These are phyloP conservation scores for Stagonosporopsis vannaccii DNA, from an alignment of 2,329 filamentous ascomycete genomes.

Conservation along the genomic window DNA sequence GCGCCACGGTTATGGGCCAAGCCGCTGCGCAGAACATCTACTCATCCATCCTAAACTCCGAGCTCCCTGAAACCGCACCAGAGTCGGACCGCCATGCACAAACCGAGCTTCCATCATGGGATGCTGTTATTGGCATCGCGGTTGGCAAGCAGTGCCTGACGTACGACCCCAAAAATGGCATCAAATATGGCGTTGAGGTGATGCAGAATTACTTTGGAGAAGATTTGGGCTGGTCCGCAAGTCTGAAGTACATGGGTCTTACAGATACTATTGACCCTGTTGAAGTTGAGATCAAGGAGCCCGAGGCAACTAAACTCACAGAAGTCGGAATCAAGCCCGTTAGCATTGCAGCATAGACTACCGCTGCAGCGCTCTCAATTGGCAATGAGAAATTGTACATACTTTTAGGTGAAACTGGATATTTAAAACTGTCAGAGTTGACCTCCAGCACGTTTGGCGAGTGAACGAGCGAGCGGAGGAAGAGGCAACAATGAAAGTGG, in stretches of 20 bases:
- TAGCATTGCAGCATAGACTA: slow-evolving; percentile 29
- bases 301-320: slow-evolving; percentile 30
- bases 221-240: slow-evolving; percentile 64
- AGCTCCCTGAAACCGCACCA: slow-evolving; percentile 24
- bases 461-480: too few relatives aligned
- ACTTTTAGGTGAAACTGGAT: background rate
- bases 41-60: slow-evolving; percentile 45
- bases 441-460: too few relatives aligned
- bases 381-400: background rate
- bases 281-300: slow-evolving; percentile 22
- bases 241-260: slow-evolving; percentile 42
- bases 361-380: background rate
- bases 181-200: slow-evolving; percentile 67
- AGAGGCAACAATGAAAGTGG: background rate
- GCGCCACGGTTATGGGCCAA: slow-evolving; percentile 77
- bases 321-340: slow-evolving; percentile 43
- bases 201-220: slow-evolving; percentile 70
- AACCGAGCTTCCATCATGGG: slow-evolving; percentile 42
- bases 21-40: slow-evolving; percentile 66
- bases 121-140: slow-evolving; percentile 71
- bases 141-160: slow-evolving; percentile 73
- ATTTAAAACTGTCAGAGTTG: too few relatives aligned
- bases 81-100: slow-evolving; percentile 26
- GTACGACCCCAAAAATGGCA: slow-evolving; percentile 65
- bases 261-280: slow-evolving; percentile 44